Evolutionary conservation across 1,139 yeast genomes (phyloP).

Genomic region (Pneumocystis sp.): DNA sequence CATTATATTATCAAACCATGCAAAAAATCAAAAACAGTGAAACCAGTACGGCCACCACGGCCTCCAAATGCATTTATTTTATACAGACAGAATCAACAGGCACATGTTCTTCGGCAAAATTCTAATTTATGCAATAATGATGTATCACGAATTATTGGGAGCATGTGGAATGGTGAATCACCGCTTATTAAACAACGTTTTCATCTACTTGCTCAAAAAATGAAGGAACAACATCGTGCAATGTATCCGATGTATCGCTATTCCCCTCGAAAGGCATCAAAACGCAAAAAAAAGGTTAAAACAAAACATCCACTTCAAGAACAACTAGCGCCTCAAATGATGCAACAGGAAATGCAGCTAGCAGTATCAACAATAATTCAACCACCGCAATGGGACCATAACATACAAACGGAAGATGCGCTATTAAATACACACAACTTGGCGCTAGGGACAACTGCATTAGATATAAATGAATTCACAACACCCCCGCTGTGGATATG

Average conservation of each 20-base stretch:
- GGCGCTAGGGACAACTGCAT: not conserved
- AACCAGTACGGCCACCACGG: slow-evolving; percentile 5
- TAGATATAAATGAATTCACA: not conserved
- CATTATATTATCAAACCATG: slow-evolving; percentile 1
- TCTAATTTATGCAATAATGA: slow-evolving; percentile 7
- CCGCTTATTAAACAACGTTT: slow-evolving; percentile 2
- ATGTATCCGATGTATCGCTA: slow-evolving; percentile 10
- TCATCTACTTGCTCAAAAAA: slow-evolving; percentile 5
- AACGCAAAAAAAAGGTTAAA: not conserved
- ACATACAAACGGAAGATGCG: not conserved
- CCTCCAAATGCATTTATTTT: slow-evolving; percentile 12
- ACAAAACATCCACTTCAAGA: not conserved
- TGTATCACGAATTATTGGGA: slow-evolving; percentile 10
- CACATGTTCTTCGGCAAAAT: slow-evolving; percentile 3
- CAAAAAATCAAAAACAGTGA: not conserved
- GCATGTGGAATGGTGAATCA: slow-evolving; percentile 9
- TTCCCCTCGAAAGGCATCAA: slow-evolving; percentile 5
- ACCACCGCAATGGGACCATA: not conserved
- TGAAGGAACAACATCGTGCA: slow-evolving; percentile 7
- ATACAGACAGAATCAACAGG: slow-evolving; percentile 8
- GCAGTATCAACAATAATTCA: not conserved
- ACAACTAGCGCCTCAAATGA: not conserved
- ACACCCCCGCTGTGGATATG: not conserved
- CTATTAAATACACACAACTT: not conserved
- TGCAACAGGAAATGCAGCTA: not conserved